Conservation (phyloP, 257 asterid species). For the Fraxinus pennsylvanica region DNA sequence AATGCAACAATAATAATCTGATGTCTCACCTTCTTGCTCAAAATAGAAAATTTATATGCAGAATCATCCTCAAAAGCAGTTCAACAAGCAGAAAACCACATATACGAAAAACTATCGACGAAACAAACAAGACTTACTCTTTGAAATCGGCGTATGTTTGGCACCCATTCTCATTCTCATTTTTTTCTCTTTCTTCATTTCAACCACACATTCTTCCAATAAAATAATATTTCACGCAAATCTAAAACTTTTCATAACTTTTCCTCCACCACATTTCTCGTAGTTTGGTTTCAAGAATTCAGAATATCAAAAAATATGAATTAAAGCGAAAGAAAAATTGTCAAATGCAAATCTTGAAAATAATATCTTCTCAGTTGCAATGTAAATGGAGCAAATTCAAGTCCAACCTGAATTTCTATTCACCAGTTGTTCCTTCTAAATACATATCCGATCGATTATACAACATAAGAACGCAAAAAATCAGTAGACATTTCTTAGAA, state of each 20-base stretch:
- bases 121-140: neutral
- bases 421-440: neutral
- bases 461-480: neutral
- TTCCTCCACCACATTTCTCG: neutral
- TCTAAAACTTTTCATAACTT: too few species aligned
- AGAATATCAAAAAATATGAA: constrained; percentile 3
- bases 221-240: too few species aligned
- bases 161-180: too few species aligned
- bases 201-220: too few species aligned
- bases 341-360: neutral
- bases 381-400: neutral
- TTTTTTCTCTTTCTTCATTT: too few species aligned
- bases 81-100: neutral
- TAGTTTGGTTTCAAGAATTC: neutral
- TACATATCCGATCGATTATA: neutral
- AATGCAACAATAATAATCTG: neutral
- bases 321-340: neutral
- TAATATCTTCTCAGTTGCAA: neutral
- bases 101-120: neutral
- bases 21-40: neutral
- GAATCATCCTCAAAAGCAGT: neutral
- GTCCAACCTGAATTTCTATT: neutral
- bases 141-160: neutral
- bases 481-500: neutral
- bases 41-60: neutral